A percentile compares a stretch with the other conserved stretches of the same genome.
Conservation (phyloP, 2,329 filamentous ascomycete genomes). For the Neurospora sp. region DNA sequence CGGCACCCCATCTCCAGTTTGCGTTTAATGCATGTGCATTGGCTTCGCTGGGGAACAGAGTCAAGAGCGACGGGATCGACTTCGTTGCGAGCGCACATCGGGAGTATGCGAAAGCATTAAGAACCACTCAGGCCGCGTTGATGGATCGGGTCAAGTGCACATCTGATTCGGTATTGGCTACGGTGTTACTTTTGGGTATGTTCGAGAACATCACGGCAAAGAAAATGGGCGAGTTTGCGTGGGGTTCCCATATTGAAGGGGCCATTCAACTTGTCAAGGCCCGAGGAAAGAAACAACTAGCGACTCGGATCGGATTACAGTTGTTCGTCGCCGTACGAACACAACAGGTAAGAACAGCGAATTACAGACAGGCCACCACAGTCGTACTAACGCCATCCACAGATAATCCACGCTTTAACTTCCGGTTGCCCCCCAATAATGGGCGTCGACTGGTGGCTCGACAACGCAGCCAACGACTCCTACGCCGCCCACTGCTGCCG, state of each 20-base stretch:
- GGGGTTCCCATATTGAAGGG: conserved; percentile 55
- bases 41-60: conserved; percentile 46
- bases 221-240: conserved; percentile 44
- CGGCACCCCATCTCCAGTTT: conserved; percentile 38
- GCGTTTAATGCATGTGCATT: conserved; percentile 52
- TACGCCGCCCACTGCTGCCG: conserved; percentile 38
- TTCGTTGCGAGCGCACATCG: conserved; percentile 33
- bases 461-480: conserved; percentile 39
- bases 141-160: conserved; percentile 38
- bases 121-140: conserved; percentile 42
- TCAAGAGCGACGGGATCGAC: conserved; percentile 22
- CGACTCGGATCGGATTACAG: conserved; percentile 41
- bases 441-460: conserved; percentile 51
- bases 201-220: conserved; percentile 50
- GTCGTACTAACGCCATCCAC: conserved; percentile 3
- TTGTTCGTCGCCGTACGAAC: conserved; percentile 52
- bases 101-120: conserved; percentile 46
- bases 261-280: conserved; percentile 52
- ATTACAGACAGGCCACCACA: neutral
- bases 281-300: conserved; percentile 45
- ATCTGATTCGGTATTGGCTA: conserved; percentile 48
- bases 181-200: conserved; percentile 49
- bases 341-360: conserved; percentile 40
- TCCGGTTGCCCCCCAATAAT: conserved; percentile 42
- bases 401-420: conserved; percentile 49